These are phyloP conservation scores for Abortiporus biennis DNA, from an alignment of 1,284 basidiomycete species.

Conservation along the genomic window DNA sequence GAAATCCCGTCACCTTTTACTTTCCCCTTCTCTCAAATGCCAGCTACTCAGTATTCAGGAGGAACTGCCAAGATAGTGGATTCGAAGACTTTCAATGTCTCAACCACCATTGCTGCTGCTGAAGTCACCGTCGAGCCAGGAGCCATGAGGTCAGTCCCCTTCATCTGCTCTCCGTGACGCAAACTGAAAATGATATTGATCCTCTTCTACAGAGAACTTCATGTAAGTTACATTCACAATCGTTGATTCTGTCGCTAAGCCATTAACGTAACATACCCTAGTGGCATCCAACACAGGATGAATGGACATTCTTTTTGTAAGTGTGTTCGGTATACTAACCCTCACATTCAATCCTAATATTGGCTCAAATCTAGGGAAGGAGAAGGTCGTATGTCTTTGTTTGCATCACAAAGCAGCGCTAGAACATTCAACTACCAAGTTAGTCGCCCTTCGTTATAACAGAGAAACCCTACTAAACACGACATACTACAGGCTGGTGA, in stretches of 20 bases:
- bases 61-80: conserved; percentile 63
- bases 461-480: not conserved
- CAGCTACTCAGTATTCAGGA: conserved; percentile 45
- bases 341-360: no score
- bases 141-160: conserved; percentile 35
- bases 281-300: conserved; percentile 72
- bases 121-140: conserved; percentile 66
- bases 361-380: conserved; percentile 50
- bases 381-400: conserved; percentile 55
- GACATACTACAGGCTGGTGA: conserved; percentile 43
- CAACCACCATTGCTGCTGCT: conserved; percentile 56
- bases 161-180: conserved; percentile 1
- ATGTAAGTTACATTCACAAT: conserved; percentile 15
- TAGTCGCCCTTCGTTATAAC: conserved; percentile 7
- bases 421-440: conserved; percentile 66
- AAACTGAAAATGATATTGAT: not conserved
- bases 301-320: conserved; percentile 55
- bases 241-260: not conserved
- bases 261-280: conserved; percentile 19
- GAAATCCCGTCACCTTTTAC: conserved; percentile 46
- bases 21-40: conserved; percentile 48
- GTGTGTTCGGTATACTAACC: conserved; percentile 15
- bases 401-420: conserved; percentile 55
- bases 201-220: conserved; percentile 19
- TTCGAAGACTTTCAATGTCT: conserved; percentile 42